Base-by-base conservation (phyloP, 495 filamentous ascomycete genomes). In the Friedmanniomyces simplex region DNA sequence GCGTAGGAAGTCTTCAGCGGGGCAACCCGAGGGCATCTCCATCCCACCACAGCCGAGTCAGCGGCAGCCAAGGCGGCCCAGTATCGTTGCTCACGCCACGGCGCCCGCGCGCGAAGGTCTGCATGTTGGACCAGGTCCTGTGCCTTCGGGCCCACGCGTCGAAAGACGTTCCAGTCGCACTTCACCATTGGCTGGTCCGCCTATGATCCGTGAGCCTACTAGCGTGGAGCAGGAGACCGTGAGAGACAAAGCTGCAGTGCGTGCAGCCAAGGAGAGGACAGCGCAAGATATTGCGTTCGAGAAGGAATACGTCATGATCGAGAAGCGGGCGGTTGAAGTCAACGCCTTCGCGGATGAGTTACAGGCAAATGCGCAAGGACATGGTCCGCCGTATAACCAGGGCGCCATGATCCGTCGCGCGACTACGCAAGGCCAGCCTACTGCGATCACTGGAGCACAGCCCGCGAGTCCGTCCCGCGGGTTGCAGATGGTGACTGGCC, bases 341-440 rank as follows among this genome's bases (percentile, higher is more conserved):
- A 96, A 98, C 72, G 91, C 93, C 3, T 88, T 98, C 67, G 93
- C 93, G 10, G 93, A 98, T 67, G 90, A 97, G 69, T 73, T 98
- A 61, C 89, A 88, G 18, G 82, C 88, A 47, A 88, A 87, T 57
- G 84, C 84, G 24, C 69, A 70, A 49, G 49, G 59, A 16, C 46
- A 52, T 1, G 50, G 52, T 13, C 50, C 36, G 21, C 55, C 52
- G 3, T 50, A 48, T 16, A 53, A 58, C 34, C 63, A 66, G 45
- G 76, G 76, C 42, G 68, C 73, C 10, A 75, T 84, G 53, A 66
- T 78, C 48, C 84, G 89, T n/a, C 83, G 91, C 64, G 81, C 86
- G 25, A 83, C 83, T 12, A 79, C 79, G 10, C 83, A 82, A 65
- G 84, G 81, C 2, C 62, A 71, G 24, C 80, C 82, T 12, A 74